Percentiles rank a stretch among this genome's conserved stretches.
phyloP scores from a whole-genome alignment of 129 eudicot genomes.

The Ambrosia artemisiifolia region DNA sequence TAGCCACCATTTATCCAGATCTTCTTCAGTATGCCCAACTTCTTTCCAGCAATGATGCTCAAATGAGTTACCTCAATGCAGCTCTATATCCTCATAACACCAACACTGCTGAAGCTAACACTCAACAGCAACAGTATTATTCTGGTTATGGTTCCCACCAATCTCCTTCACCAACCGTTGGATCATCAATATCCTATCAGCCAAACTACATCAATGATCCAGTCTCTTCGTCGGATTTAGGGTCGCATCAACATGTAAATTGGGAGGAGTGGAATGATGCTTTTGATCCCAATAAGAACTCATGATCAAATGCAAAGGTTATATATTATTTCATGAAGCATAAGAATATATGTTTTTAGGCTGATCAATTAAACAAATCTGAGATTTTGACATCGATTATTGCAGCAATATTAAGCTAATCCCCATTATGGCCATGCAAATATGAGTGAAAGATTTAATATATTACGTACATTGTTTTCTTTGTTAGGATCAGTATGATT shows the following conservation, averaged over 20 bases:
- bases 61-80: conserved; percentile 42
- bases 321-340: neutral
- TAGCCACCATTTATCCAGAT: conserved; percentile 44
- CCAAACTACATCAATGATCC: conserved; percentile 6
- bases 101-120: neutral
- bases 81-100: conserved; percentile 24
- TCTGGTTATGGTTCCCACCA: conserved; percentile 12
- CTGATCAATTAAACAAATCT: neutral
- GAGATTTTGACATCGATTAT: neutral
- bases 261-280: conserved; percentile 30
- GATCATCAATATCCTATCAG: conserved; percentile 18
- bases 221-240: conserved; percentile 14
- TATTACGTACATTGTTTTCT: neutral
- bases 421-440: conserved; percentile 11
- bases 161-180: conserved; percentile 13
- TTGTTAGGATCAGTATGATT: neutral
- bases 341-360: neutral
- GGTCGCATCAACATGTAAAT: conserved; percentile 10
- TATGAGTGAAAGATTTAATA: neutral
- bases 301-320: neutral
- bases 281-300: conserved; percentile 16
- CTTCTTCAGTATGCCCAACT: conserved; percentile 68
- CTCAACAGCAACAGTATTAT: conserved; percentile 22
- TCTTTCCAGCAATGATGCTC: conserved; percentile 51
- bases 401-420: conserved; percentile 1